Conservation (phyloP, 2,329 filamentous ascomycete species). For the Alternaria triticina region DNA sequence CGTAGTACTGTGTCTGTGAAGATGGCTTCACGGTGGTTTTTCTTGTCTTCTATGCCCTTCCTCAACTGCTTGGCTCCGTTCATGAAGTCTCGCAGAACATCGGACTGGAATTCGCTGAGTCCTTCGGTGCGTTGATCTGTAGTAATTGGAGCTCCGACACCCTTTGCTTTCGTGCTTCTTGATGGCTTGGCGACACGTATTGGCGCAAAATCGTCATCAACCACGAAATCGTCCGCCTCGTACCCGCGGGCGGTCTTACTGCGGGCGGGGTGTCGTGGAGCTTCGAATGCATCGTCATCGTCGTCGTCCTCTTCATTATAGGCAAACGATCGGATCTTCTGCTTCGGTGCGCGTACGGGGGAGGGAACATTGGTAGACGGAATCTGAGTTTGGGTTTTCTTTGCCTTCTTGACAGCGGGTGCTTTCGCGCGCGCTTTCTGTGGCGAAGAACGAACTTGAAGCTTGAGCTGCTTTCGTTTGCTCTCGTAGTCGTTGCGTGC, state of each 20-base stretch:
- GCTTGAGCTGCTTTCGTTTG: slow-evolving; percentile 49
- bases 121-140: slow-evolving; percentile 60
- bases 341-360: slow-evolving; percentile 59
- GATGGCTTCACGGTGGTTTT: slow-evolving; percentile 61
- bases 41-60: slow-evolving; percentile 66
- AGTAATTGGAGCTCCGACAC: slow-evolving; percentile 65
- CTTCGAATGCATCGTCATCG: slow-evolving; percentile 34
- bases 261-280: slow-evolving; percentile 24
- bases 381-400: slow-evolving; percentile 52
- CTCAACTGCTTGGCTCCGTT: slow-evolving; percentile 65
- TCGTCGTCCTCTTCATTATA: slow-evolving; percentile 35
- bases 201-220: slow-evolving; percentile 57
- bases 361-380: slow-evolving; percentile 74
- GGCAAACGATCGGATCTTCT: slow-evolving; percentile 37
- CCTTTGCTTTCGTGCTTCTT: slow-evolving; percentile 46
- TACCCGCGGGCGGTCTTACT: slow-evolving; percentile 41
- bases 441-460: slow-evolving; percentile 61
- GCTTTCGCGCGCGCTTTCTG: slow-evolving; percentile 42
- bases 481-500: slow-evolving; percentile 55
- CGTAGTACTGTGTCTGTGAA: slow-evolving; percentile 75
- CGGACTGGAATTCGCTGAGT: slow-evolving; percentile 66
- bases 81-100: slow-evolving; percentile 71
- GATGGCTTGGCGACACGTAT: slow-evolving; percentile 40
- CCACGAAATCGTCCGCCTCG: slow-evolving; percentile 45
- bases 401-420: slow-evolving; percentile 23